phyloP scores from a whole-genome alignment of 2,329 filamentous ascomycete species.

The Peltaster fructicola region DNA sequence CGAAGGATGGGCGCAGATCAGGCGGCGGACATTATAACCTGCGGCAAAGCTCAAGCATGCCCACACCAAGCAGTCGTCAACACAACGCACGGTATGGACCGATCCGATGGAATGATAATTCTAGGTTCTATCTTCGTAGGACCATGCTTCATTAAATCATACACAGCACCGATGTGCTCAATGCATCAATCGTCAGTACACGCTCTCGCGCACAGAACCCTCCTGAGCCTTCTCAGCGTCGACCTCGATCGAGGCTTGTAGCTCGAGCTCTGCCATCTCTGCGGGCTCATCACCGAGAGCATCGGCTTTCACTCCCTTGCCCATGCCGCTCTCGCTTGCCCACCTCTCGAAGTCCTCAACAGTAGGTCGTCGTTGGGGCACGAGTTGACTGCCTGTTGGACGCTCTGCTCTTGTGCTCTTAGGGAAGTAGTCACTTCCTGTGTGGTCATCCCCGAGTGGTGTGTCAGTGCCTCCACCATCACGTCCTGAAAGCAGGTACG shows the following conservation, averaged over 20 bases:
- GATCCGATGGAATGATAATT: too few relatives aligned
- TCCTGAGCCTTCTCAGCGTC: conserved; percentile 1
- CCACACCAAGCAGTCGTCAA: too few relatives aligned
- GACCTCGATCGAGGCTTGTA: conserved; percentile 5
- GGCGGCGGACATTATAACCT: too few relatives aligned
- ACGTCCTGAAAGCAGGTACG: background rate
- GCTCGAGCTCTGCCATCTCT: conserved; percentile 9
- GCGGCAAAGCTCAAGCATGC: conserved; percentile 4
- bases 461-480: background rate
- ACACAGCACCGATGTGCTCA: background rate
- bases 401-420: background rate
- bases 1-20: too few relatives aligned
- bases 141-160: conserved; percentile 2
- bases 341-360: conserved; percentile 22
- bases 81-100: too few relatives aligned
- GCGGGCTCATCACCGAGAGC: conserved; percentile 26
- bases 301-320: conserved; percentile 25
- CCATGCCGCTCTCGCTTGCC: conserved; percentile 32
- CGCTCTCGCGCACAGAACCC: too few relatives aligned
- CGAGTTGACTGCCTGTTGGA: too few relatives aligned
- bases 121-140: too few relatives aligned
- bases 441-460: conserved; percentile 3
- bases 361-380: conserved; percentile 32
- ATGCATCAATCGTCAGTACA: background rate
- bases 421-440: conserved; percentile 3